Conservation (phyloP, 169 alveolate species). For the Perkinsus olseni region DNA sequence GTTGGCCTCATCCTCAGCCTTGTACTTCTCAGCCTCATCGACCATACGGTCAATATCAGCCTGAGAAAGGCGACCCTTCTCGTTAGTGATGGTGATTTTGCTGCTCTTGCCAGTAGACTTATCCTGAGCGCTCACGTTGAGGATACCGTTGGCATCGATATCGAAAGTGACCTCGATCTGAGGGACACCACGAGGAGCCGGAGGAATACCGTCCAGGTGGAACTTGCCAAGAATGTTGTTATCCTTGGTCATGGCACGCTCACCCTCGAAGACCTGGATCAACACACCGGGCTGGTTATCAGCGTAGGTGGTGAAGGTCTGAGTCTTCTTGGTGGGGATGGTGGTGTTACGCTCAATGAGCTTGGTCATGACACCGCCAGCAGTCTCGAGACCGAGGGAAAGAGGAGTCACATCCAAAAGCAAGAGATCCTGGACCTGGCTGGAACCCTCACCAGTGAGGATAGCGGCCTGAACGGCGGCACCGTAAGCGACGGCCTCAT, state of each 20-base stretch:
- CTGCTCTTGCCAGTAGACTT: constrained; percentile 85
- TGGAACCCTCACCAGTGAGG: constrained; percentile 77
- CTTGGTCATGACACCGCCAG: constrained; percentile 89
- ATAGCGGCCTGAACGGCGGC: constrained; percentile 91
- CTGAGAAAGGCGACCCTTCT: constrained; percentile 87
- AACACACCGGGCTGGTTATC: constrained; percentile 92
- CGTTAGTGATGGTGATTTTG: constrained; percentile 90
- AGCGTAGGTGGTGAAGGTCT: constrained; percentile 87
- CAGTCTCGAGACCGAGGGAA: constrained; percentile 87
- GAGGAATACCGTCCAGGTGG: constrained; percentile 93
- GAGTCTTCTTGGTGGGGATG: constrained; percentile 87
- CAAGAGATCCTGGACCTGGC: constrained; percentile 75
- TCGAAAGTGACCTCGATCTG: constrained; percentile 94
- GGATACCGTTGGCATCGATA: constrained; percentile 92
- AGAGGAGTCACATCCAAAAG: constrained; percentile 87
- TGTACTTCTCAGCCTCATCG: constrained; percentile 90
- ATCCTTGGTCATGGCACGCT: constrained; percentile 86
- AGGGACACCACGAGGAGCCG: constrained; percentile 98
- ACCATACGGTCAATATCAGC: constrained; percentile 91
- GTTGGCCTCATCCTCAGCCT: constrained; percentile 85
- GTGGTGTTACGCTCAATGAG: constrained; percentile 85
- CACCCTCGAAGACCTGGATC: constrained; percentile 86
- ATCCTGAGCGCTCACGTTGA: constrained; percentile 91
- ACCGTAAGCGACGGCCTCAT: constrained; percentile 93
- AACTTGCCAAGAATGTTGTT: constrained; percentile 91